These are phyloP conservation scores for Pseudogymnoascus sp. DNA, from an alignment of 2,329 filamentous ascomycete genomes.

Conservation along the genomic window DNA sequence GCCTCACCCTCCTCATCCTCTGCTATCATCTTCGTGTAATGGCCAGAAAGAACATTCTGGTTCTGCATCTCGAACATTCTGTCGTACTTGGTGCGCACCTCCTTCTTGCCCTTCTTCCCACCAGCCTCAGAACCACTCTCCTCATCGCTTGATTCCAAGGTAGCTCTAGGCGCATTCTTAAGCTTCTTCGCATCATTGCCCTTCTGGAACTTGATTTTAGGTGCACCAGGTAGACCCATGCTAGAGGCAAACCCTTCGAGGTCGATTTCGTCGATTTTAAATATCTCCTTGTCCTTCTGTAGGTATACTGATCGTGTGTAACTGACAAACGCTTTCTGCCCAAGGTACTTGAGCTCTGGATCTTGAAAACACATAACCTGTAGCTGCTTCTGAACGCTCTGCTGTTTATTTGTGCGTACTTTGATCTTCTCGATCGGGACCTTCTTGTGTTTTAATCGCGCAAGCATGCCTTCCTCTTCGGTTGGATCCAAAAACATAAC, in stretches of 20 bases:
- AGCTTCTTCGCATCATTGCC: constrained; percentile 77
- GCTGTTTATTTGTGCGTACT: constrained; percentile 80
- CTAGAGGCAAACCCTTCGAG: constrained; percentile 80
- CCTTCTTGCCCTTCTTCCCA: constrained; percentile 47
- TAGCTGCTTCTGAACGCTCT: constrained; percentile 72
- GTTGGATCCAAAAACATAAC: constrained; percentile 87
- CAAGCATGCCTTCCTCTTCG: constrained; percentile 87
- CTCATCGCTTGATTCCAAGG: constrained; percentile 49
- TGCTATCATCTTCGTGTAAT: constrained; percentile 80
- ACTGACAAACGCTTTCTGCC: constrained; percentile 89
- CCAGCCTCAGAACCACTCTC: constrained; percentile 47
- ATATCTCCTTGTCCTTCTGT: constrained; percentile 86
- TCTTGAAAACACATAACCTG: constrained; percentile 97
- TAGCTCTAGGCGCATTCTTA: constrained; percentile 74
- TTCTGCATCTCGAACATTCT: constrained; percentile 97
- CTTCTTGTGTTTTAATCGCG: constrained; percentile 77
- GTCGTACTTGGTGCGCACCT: constrained; percentile 89
- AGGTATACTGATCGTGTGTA: constrained; percentile 79
- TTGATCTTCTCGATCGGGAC: constrained; percentile 83
- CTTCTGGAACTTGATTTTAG: constrained; percentile 87
- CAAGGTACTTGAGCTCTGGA: constrained; percentile 85
- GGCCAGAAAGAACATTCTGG: constrained; percentile 87
- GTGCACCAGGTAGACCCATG: constrained; percentile 80
- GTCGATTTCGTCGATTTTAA: constrained; percentile 73
- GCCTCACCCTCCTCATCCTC: constrained; percentile 42